Evolutionary conservation across 371 early-diverging fungal genomes (phyloP), one percentile per base, ranked within the genome.

Genomic region (Choanephora cucurbitarum): DNA sequence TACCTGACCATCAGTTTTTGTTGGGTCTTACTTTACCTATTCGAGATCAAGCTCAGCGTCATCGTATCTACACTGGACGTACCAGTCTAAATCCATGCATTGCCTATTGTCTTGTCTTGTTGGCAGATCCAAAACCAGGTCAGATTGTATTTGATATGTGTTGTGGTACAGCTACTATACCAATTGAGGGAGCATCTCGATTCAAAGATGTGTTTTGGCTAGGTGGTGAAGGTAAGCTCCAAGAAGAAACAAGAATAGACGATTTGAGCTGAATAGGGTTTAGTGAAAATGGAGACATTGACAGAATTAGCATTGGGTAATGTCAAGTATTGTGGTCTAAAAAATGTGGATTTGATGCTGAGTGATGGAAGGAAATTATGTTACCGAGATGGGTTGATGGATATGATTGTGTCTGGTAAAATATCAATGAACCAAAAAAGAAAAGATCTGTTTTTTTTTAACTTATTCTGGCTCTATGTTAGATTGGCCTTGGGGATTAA

Each of bases 401-500:
- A 78, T 54, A 58, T 56, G 3, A 63, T 78, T 44, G 37, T 78
- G n/a, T 69, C 75, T 44, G 78, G 78, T 67, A 65, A 17, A 50
- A 39, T 31, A 22, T n/a, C 28, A n/a, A n/a, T n/a, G n/a, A n/a
- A n/a, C n/a, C n/a, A n/a, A n/a, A n/a, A n/a, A n/a, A n/a, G n/a
- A n/a, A n/a, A n/a, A n/a, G n/a, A n/a, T n/a, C n/a, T n/a, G n/a
- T n/a, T n/a, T n/a, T n/a, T n/a, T n/a, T n/a, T n/a, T n/a, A n/a
- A n/a, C n/a, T n/a, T n/a, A n/a, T n/a, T n/a, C n/a, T n/a, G n/a
- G n/a, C n/a, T n/a, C n/a, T n/a, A n/a, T n/a, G n/a, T n/a, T n/a
- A 75, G 78, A 78, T 47, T 74, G 72, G 70, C 78, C 78, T 21
- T 78, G 78, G 78, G 78, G 78, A 24, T 19, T 70, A 14, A 64